Conservation (phyloP, 495 filamentous ascomycete genomes). For the Hypoxylon rickii region DNA sequence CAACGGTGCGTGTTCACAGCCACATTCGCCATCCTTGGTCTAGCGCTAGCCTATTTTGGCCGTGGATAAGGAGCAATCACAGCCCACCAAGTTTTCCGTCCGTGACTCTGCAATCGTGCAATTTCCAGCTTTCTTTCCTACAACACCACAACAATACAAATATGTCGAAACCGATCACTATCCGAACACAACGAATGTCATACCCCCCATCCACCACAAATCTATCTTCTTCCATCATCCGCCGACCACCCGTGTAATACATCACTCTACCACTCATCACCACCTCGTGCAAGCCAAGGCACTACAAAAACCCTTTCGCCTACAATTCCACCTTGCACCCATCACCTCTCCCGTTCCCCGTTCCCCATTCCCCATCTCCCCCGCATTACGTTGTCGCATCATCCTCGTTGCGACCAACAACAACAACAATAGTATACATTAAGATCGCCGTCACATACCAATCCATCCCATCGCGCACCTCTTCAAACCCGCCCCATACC, state of each 20-base stretch:
- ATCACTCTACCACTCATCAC: not conserved
- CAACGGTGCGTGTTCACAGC: too few relatives aligned
- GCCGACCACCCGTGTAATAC: conserved; percentile 19
- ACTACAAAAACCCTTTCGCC: not conserved
- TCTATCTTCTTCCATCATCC: conserved; percentile 7
- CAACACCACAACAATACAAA: conserved; percentile 25
- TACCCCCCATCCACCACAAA: conserved; percentile 1
- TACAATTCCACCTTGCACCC: not conserved
- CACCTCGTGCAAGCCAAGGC: not conserved
- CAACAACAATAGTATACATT: too few relatives aligned
- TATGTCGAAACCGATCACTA: conserved; percentile 13
- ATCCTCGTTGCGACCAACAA: too few relatives aligned
- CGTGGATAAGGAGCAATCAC: not conserved
- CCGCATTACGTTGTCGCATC: conserved; percentile 30
- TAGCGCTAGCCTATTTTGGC: not conserved
- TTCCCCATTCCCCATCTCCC: conserved; percentile 1
- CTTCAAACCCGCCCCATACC: too few relatives aligned
- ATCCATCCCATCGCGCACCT: not conserved
- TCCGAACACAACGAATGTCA: conserved; percentile 2
- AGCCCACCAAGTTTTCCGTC: not conserved
- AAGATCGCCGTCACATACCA: conserved; percentile 7
- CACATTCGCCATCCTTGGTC: not conserved
- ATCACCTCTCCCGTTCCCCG: conserved; percentile 11
- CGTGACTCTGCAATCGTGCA: conserved; percentile 9
- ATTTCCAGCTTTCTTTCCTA: conserved; percentile 14